Base-by-base conservation (phyloP, 495 filamentous ascomycete species). In the Jackrogersella minutella region DNA sequence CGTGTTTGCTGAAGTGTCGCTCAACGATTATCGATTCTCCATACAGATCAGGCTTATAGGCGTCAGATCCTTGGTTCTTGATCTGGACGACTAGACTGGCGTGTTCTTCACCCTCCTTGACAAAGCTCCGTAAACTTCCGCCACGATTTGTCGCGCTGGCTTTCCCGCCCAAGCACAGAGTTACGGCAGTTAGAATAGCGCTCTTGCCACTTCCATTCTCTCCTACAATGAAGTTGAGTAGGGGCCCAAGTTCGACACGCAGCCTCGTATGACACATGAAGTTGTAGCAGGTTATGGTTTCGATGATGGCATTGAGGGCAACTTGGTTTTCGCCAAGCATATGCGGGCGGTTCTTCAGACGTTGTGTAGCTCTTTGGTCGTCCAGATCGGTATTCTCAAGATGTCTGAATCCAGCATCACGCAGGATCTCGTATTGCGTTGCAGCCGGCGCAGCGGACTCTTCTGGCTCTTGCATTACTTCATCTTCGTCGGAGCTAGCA, bases 151-250 rank as follows among this genome's bases (percentile, higher is more conserved):
- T 98, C 3, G 91, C 85, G 41, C 89, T 90, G n/a, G 94, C 92
- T 74, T 97, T 97, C 2, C 92, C 95, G 33, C 95, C 96, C 6
- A 99, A 82, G 70, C 96, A 98, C 28, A 99, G 81, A 0, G 93
- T 97, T 55, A 99, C 86, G 5, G 92, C 95, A 1, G 95, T 97
- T n/a, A 99, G 79, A 17, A 98, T 88, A 19, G 95, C 95, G 74
- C 94, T 97, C 79, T 99, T 99, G n/a, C 95, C 95, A 71, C 95
- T 98, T 37, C 95, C 95, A 75, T 99, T 99, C 72, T 96, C 92
- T 2, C 95, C 95, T 55, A 97, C 92, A 50, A 99, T 93, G 77
- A 98, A 99, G 75, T 98, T 99, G 67, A 98, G 95, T 4, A 97
- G 82, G 0, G 95, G 94, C 0, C 95, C 94, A 14, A 99, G 81